These are phyloP conservation scores for Botryotinia narcissicola DNA, from an alignment of 2,329 filamentous ascomycete genomes.

Conservation along the genomic window DNA sequence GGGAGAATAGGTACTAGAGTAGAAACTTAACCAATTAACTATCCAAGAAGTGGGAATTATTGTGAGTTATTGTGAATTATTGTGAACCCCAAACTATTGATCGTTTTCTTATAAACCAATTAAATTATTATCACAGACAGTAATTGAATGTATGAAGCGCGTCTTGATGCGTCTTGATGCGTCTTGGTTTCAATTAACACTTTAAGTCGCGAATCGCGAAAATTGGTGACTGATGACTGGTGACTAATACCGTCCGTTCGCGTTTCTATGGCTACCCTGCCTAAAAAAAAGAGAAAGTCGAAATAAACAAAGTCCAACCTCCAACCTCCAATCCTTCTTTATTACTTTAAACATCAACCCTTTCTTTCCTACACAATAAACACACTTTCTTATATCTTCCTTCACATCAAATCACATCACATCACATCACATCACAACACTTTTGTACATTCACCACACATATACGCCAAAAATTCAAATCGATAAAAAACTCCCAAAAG, in stretches of 20 bases:
- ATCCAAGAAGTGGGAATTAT: neutral
- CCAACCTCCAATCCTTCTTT: neutral
- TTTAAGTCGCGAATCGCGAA: constrained; percentile 13
- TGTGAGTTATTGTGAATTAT: too few species aligned
- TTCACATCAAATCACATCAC: neutral
- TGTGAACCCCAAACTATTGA: neutral
- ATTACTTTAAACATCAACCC: neutral
- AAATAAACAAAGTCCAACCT: constrained; percentile 14
- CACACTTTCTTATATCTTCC: neutral
- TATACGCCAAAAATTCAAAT: neutral
- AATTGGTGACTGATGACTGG: neutral
- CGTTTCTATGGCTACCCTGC: constrained; percentile 15
- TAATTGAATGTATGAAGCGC: neutral
- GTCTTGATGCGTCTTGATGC: neutral
- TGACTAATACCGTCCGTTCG: neutral
- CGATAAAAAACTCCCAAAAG: neutral
- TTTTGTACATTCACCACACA: neutral
- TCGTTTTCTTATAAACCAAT: neutral
- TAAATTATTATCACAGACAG: too few species aligned
- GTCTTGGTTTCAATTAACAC: constrained; percentile 3
- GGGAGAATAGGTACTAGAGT: neutral
- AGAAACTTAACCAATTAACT: neutral
- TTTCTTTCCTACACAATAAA: neutral
- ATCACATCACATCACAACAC: neutral
- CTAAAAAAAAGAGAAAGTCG: neutral